phyloP scores from a whole-genome alignment of 371 early-diverging fungal species.

The Mucor mucedo region DNA sequence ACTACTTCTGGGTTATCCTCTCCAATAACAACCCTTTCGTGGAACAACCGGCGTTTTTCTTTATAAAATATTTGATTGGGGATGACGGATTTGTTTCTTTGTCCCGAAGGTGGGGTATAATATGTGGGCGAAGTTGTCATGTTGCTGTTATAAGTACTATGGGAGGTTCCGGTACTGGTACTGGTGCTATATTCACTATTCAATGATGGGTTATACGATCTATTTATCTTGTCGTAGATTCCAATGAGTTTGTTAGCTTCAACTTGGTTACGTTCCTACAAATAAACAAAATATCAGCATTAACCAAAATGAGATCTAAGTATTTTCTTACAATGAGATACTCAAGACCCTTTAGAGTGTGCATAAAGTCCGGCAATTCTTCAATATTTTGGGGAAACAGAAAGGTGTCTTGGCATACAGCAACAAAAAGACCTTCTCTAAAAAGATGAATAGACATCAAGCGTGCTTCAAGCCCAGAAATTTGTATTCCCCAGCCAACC shows the following conservation, averaged over 20 bases:
- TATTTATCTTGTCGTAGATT: slow-evolving; percentile 10
- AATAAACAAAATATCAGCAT: slow-evolving; percentile 18
- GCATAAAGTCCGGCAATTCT: slow-evolving; percentile 10
- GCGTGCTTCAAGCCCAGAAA: slow-evolving; percentile 2
- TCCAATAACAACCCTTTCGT: slow-evolving; percentile 9
- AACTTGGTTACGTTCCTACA: slow-evolving; percentile 9
- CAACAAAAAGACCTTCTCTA: slow-evolving; percentile 12
- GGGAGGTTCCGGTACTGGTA: neutral
- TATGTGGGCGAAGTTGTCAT: slow-evolving; percentile 1
- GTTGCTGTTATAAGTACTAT: slow-evolving; percentile 8
- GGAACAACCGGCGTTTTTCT: slow-evolving; percentile 10
- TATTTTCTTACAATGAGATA: slow-evolving; percentile 13
- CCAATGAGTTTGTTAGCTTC: slow-evolving; percentile 10
- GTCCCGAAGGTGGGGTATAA: slow-evolving; percentile 8
- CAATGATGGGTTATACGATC: slow-evolving; percentile 13
- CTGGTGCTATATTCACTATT: slow-evolving; percentile 8
- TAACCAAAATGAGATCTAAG: slow-evolving; percentile 11
- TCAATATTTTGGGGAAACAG: slow-evolving; percentile 11
- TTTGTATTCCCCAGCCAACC: too few relatives aligned
- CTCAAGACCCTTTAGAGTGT: slow-evolving; percentile 12
- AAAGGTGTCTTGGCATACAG: slow-evolving; percentile 11
- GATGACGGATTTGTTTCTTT: slow-evolving; percentile 1
- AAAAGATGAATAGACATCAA: slow-evolving; percentile 11
- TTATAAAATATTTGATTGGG: slow-evolving; percentile 6
- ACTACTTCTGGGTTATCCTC: neutral